Base-by-base conservation (phyloP, 2,329 filamentous ascomycete species). In the Arthroderma sp. region DNA sequence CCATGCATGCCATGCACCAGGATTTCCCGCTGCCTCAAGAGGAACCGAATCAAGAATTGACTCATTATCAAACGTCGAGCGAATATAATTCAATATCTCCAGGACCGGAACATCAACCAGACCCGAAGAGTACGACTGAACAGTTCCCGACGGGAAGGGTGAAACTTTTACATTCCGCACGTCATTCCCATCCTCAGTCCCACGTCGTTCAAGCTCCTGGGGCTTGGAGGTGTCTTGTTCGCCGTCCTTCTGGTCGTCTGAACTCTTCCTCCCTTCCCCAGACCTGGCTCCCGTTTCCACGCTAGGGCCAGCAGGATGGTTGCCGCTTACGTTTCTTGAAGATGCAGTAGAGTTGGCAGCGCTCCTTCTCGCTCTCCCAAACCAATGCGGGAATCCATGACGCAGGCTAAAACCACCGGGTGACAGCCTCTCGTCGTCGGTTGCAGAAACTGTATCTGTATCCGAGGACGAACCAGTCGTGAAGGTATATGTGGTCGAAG, bases 1-100 rank as follows among this genome's bases (percentile, higher is more conserved):
- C 89, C 89, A 96, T 4, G 89, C 89, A 66, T 94, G 85, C 83
- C 87, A 96, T 22, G 89, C 91, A 5, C 87, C 86, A 2, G 84
- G 80, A 55, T 96, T 94, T 1, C 86, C 89, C 0, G 88, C 86
- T 11, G 84, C 84, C 51, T 86, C 78, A 1, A 94, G 67, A 1
- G 86, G 82, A 15, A 96, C 70, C 0, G 75, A 75, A 62, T 96
- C 87, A 3, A 96, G 69, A 5, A 93, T 75, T 0, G 69, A 66
- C 49, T 82, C 83, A 47, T 87, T 78, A 52, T 85, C 83, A 60
- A 98, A 95, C 0, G 86, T 74, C 51, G 80, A 82, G 48, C 82
- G 77, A 31, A 96, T 78, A 61, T 96, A 96, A 50, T 80, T 71
- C 47, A 96, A 63, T 6, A 95, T 71, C 45, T 82, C 78, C 48